Percentiles rank a stretch among this genome's conserved stretches.
Evolutionary conservation across 441 rosid species (phyloP).

Genomic region (Heliophila coronopifolia): DNA sequence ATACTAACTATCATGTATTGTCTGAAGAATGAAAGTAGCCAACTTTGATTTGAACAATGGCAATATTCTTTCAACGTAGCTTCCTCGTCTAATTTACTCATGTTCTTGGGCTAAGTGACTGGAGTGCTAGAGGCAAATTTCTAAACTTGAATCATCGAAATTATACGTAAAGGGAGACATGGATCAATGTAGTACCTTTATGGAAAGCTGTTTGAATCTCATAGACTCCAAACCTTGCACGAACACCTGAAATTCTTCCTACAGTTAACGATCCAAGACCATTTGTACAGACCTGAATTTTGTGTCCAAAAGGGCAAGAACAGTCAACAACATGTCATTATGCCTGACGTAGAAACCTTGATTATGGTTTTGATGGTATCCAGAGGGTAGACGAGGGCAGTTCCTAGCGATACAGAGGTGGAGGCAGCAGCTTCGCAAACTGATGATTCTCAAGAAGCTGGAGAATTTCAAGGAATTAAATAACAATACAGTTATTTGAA

Average conservation of each 20-base stretch:
- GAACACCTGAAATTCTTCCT: slow-evolving; percentile 60
- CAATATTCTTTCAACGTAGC: too few relatives aligned
- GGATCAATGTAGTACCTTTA: slow-evolving; percentile 43
- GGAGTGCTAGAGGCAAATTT: slow-evolving; percentile 7
- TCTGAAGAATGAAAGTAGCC: background rate
- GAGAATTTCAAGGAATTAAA: too few relatives aligned
- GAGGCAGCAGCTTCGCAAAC: slow-evolving; percentile 64
- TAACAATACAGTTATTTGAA: too few relatives aligned
- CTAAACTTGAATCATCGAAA: background rate
- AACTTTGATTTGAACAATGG: too few relatives aligned
- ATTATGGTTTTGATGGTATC: slow-evolving; percentile 71
- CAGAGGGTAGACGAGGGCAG: slow-evolving; percentile 69
- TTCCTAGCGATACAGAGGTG: slow-evolving; percentile 55
- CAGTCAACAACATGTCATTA: background rate
- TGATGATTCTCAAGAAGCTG: slow-evolving; percentile 53
- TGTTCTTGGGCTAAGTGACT: background rate
- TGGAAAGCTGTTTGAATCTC: slow-evolving; percentile 70
- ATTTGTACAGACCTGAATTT: slow-evolving; percentile 60
- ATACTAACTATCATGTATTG: background rate
- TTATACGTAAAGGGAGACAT: background rate
- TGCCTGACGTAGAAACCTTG: slow-evolving; percentile 41
- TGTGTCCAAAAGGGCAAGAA: background rate
- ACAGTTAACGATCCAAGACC: slow-evolving; percentile 61
- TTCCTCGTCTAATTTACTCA: too few relatives aligned
- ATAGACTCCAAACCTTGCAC: slow-evolving; percentile 72